phyloP scores from a whole-genome alignment of 768 basidiomycete species.

The Termitomyces sp. region DNA sequence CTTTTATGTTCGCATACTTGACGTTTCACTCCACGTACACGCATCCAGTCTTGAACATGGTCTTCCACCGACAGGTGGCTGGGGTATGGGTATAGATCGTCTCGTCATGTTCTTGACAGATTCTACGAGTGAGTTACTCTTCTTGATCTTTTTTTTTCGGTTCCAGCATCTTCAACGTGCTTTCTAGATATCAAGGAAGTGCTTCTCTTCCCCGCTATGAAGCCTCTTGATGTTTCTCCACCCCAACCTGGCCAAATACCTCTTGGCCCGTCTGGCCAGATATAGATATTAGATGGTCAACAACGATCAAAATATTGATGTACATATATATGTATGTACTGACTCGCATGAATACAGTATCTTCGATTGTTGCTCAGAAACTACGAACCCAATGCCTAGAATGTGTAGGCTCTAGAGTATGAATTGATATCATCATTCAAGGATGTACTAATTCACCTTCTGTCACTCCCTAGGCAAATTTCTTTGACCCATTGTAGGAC shows the following conservation, averaged over 20 bases:
- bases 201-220: conserved; percentile 95
- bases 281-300: conserved; percentile 15
- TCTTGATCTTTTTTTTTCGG: not conserved
- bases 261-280: conserved; percentile 26
- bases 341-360: not conserved
- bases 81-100: conserved; percentile 94
- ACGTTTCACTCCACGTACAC: conserved; percentile 4
- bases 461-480: too few species aligned
- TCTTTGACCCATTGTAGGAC: too few species aligned
- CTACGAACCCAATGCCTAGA: not conserved
- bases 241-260: conserved; percentile 5
- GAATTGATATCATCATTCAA: not conserved
- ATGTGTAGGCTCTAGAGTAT: not conserved
- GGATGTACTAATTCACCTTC: not conserved
- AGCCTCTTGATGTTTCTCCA: conserved; percentile 58
- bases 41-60: conserved; percentile 82
- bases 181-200: conserved; percentile 91
- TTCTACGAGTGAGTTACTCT: conserved; percentile 68
- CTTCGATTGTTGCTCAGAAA: not conserved
- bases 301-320: conserved; percentile 3
- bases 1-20: not conserved
- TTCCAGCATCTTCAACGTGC: not conserved
- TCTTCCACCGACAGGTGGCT: conserved; percentile 95
- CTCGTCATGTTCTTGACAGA: conserved; percentile 99
- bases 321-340: not conserved